These are phyloP conservation scores for Phlyctochytrium bullatum DNA, from an alignment of 192 early-diverging fungal genomes.

Conservation along the genomic window DNA sequence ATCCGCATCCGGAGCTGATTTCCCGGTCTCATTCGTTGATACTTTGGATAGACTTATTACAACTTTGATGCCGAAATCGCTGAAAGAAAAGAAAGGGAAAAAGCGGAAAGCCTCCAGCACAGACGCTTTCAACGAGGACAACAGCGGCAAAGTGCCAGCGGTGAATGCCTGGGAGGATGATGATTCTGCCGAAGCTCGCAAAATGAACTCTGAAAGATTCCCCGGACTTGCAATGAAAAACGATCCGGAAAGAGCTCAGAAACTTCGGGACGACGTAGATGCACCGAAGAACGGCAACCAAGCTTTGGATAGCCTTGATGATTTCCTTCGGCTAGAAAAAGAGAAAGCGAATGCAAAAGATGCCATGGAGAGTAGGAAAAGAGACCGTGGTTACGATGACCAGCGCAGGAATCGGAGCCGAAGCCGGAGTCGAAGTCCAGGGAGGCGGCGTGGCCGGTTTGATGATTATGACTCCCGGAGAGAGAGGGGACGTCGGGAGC, in stretches of 20 bases:
- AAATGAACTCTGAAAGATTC: constrained; percentile 47
- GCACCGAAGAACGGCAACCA: constrained; percentile 46
- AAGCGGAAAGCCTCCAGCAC: constrained; percentile 25
- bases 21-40: constrained; percentile 77
- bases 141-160: not conserved
- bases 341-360: constrained; percentile 19
- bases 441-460: constrained; percentile 11
- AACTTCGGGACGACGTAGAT: constrained; percentile 46
- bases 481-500: constrained; percentile 26
- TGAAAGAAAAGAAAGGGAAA: constrained; percentile 31
- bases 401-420: constrained; percentile 15
- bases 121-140: not conserved
- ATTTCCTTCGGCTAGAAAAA: constrained; percentile 37
- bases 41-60: constrained; percentile 85
- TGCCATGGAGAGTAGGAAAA: constrained; percentile 14
- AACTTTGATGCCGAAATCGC: constrained; percentile 62
- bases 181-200: constrained; percentile 34
- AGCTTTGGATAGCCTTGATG: constrained; percentile 42
- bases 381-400: constrained; percentile 15
- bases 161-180: constrained; percentile 33
- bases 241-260: constrained; percentile 32
- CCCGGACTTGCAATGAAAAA: constrained; percentile 70
- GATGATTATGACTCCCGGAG: constrained; percentile 18
- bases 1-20: constrained; percentile 72
- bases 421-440: constrained; percentile 5